A percentile compares a stretch with the other conserved stretches of the same genome.
phyloP scores from a whole-genome alignment of 495 filamentous ascomycete species.

The Trichoderma asperelloides region DNA sequence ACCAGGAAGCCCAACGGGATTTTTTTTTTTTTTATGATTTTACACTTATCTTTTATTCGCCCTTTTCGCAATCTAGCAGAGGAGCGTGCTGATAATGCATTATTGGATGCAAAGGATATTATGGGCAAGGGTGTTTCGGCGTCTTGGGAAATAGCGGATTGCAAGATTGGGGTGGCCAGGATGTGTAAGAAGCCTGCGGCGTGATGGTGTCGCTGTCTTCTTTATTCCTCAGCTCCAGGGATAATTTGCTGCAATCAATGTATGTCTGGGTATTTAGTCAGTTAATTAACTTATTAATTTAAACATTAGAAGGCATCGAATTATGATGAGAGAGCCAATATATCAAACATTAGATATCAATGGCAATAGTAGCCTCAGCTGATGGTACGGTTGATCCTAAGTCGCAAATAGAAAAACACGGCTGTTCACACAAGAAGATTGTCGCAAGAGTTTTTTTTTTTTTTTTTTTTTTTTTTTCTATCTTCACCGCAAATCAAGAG shows the following conservation, averaged over 20 bases:
- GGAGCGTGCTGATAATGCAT: neutral
- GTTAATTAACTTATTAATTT: no score
- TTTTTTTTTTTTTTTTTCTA: neutral
- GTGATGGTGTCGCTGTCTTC: neutral
- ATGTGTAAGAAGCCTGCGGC: neutral
- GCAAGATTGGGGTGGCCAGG: neutral
- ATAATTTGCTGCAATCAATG: no score
- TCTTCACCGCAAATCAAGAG: neutral
- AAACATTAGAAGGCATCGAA: no score
- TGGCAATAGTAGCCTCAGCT: no score
- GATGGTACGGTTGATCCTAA: no score
- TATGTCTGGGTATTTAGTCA: no score
- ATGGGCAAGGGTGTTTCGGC: neutral
- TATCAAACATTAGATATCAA: no score
- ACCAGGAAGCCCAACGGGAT: neutral
- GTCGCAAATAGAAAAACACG: no score
- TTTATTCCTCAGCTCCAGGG: neutral
- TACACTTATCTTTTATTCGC: neutral
- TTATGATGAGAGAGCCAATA: no score
- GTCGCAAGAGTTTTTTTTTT: neutral
- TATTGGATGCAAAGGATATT: neutral
- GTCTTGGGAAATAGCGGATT: neutral
- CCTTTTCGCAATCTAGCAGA: neutral
- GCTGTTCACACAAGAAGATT: no score
- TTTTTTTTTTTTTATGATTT: neutral